Percentiles rank a stretch among this genome's conserved stretches.
phyloP scores from a whole-genome alignment of 371 early-diverging fungal genomes.

The Sporodiniella umbellata region DNA sequence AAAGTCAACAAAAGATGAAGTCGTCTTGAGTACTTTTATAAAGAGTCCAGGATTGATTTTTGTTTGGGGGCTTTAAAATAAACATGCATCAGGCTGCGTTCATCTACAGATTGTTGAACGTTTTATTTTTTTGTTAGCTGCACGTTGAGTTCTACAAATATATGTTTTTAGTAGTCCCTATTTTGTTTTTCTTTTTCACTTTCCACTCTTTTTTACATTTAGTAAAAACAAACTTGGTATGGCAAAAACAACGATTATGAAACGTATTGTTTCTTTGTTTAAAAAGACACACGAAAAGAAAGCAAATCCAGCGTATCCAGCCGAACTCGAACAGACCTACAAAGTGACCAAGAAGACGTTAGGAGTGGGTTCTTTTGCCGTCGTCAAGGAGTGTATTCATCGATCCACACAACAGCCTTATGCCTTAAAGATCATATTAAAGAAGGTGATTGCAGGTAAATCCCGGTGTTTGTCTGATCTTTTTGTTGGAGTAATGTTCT shows the following conservation, averaged over 20 bases:
- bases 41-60: too few species aligned
- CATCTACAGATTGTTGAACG: too few species aligned
- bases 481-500: not conserved
- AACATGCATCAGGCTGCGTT: too few species aligned
- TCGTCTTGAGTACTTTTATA: too few species aligned
- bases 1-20: too few species aligned
- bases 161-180: not conserved
- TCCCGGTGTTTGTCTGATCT: too few species aligned
- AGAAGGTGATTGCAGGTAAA: constrained; percentile 55
- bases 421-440: constrained; percentile 83
- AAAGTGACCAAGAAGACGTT: constrained; percentile 49
- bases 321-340: constrained; percentile 40
- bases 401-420: constrained; percentile 54
- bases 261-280: constrained; percentile 43
- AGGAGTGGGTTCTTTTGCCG: constrained; percentile 79
- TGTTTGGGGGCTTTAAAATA: too few species aligned
- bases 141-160: too few species aligned
- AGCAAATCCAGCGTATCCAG: constrained; percentile 35
- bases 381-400: constrained; percentile 70
- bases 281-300: constrained; percentile 47
- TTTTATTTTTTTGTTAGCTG: too few species aligned
- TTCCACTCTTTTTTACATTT: not conserved
- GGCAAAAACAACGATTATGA: constrained; percentile 40
- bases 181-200: not conserved
- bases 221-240: constrained; percentile 5